phyloP scores from a whole-genome alignment of 2,329 filamentous ascomycete species.

The Aspergillus udagawae region DNA sequence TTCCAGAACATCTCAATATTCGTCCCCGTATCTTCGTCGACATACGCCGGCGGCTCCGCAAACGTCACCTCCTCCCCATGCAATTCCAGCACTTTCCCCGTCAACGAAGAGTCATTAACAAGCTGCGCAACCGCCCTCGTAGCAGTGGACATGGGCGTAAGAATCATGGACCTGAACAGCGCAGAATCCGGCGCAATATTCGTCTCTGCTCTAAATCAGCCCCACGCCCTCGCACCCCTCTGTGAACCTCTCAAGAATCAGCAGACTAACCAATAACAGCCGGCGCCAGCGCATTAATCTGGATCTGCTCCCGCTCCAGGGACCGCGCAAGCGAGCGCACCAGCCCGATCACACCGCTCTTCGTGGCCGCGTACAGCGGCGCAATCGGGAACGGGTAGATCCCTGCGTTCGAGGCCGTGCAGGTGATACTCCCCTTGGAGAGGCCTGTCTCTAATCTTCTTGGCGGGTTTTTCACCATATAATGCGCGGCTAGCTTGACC shows the following conservation, averaged over 20 bases:
- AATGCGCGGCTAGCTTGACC: constrained; percentile 48
- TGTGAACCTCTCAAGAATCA: neutral
- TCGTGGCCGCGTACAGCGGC: constrained; percentile 49
- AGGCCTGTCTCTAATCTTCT: neutral
- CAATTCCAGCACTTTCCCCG: constrained; percentile 49
- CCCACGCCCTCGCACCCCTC: neutral
- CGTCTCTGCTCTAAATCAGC: constrained; percentile 33
- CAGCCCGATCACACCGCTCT: constrained; percentile 48
- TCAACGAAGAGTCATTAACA: constrained; percentile 37
- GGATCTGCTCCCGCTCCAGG: constrained; percentile 41
- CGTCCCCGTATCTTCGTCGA: constrained; percentile 46
- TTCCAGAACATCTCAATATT: constrained; percentile 49
- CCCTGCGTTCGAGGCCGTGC: constrained; percentile 53
- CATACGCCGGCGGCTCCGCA: constrained; percentile 42
- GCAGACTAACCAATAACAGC: constrained; percentile 45
- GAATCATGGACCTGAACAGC: constrained; percentile 47
- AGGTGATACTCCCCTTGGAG: constrained; percentile 47
- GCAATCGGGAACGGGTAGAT: constrained; percentile 50
- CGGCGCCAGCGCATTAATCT: constrained; percentile 51
- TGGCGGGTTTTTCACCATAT: constrained; percentile 45
- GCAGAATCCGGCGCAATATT: constrained; percentile 44
- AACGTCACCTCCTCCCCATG: constrained; percentile 50
- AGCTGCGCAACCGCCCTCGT: constrained; percentile 44
- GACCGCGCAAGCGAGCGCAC: constrained; percentile 46
- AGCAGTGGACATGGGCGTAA: constrained; percentile 51